Conservation (phyloP, 2,329 filamentous ascomycete species). For the Zymoseptoria pseudotritici region DNA sequence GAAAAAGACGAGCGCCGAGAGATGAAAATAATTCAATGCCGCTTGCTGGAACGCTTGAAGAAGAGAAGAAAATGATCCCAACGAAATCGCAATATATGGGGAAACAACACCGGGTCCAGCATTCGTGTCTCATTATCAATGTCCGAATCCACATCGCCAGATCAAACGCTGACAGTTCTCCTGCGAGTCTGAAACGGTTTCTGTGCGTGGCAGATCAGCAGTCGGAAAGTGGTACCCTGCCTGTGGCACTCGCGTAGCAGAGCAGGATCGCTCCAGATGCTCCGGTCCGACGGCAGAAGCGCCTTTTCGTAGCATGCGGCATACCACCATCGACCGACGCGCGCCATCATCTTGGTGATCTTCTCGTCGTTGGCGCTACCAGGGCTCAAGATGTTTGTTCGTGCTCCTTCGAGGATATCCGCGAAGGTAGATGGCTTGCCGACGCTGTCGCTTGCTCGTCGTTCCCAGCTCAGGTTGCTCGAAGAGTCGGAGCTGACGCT, state of each 20-base stretch:
- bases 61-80: slow-evolving; percentile 1
- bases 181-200: slow-evolving; percentile 53
- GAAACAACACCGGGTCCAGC: slow-evolving; percentile 14
- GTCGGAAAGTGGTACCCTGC: slow-evolving; percentile 76
- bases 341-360: slow-evolving; percentile 86
- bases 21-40: background rate
- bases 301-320: slow-evolving; percentile 75
- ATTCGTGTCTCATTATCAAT: slow-evolving; percentile 6
- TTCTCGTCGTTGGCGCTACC: slow-evolving; percentile 59
- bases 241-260: slow-evolving; percentile 79
- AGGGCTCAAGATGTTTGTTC: background rate
- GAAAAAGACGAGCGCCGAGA: background rate
- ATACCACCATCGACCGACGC: slow-evolving; percentile 95
- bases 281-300: slow-evolving; percentile 42
- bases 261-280: slow-evolving; percentile 71
- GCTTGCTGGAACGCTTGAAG: slow-evolving; percentile 15
- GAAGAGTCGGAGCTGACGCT: slow-evolving; percentile 23
- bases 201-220: slow-evolving; percentile 86
- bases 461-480: background rate
- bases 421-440: slow-evolving; percentile 5
- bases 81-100: background rate
- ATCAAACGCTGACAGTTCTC: slow-evolving; percentile 44
- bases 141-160: background rate
- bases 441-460: background rate
- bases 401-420: slow-evolving; percentile 1